phyloP scores from a whole-genome alignment of 345 rosid species.

The Eucalyptus marginata region DNA sequence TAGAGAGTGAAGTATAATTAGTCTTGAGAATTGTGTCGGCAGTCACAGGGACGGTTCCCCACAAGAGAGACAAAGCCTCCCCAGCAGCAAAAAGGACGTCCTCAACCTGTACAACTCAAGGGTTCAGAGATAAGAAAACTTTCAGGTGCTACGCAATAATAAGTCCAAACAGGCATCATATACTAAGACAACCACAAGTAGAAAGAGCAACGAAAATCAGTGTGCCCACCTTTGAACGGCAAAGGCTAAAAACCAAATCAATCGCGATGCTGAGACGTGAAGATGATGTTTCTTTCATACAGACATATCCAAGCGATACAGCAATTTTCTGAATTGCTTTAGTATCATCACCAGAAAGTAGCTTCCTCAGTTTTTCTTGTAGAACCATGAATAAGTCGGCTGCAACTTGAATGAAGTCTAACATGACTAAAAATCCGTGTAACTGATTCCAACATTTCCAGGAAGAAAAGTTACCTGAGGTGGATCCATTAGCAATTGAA shows the following conservation, averaged over 20 bases:
- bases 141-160: not conserved
- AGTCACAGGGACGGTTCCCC: constrained; percentile 86
- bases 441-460: not conserved
- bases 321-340: constrained; percentile 74
- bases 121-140: not conserved
- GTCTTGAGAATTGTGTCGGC: constrained; percentile 77
- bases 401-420: constrained; percentile 18
- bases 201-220: not conserved
- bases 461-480: constrained; percentile 35
- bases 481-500: constrained; percentile 29
- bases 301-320: constrained; percentile 73
- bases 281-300: constrained; percentile 57
- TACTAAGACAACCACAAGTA: too few relatives aligned
- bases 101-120: constrained; percentile 60
- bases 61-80: constrained; percentile 79
- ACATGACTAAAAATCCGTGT: rapidly evolving
- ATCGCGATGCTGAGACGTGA: constrained; percentile 43
- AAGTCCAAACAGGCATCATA: not conserved
- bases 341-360: constrained; percentile 65
- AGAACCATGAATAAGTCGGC: constrained; percentile 42
- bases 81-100: constrained; percentile 91
- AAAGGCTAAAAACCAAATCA: constrained; percentile 67
- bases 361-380: constrained; percentile 63
- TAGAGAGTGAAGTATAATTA: constrained; percentile 77
- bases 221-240: constrained; percentile 65